Evolutionary conservation across 768 basidiomycete species (phyloP), one percentile per base, ranked within the genome.

Genomic region (Fomitopsis serialis): DNA sequence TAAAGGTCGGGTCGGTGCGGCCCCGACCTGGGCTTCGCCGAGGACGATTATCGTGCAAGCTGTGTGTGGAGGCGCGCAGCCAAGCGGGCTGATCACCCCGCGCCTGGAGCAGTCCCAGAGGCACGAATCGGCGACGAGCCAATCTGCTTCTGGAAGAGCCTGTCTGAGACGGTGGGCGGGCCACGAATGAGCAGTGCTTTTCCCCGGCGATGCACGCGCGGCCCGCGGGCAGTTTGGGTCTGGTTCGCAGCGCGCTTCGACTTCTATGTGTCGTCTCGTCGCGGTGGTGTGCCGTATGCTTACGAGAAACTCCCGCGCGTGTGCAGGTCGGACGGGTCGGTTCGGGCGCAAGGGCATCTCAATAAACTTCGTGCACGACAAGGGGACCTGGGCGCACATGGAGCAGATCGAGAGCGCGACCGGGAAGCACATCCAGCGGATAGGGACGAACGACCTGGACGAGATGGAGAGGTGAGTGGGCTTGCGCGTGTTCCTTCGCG

Each of bases 271-370:
- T 24, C 15, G 10, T 24, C 27, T 32, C 11, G 29, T 32, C 11
- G 21, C 46, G n/a, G 15, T 43, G 10, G 6, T 35, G 13, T 44
- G 13, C 21, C 48, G 15, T 21, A 34, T 34, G 15, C 52, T 53
- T 8, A 53, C 34, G 44, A 19, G 23, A 50, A 36, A 42, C 37
- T 40, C 48, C 32, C 49, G 24, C 4, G 21, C 21, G 34, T 22
- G 29, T 54, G 3, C 59, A 98, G 95, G 96, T 47, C 91, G 97
- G 51, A 99, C 97, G 45, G 97, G 97, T 54, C 89, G 97, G 42
- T 99, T 99, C 68, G 97, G 97, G 51, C 85, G 97, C 43, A 93
- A 92, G 69, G 97, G 97, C 4, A 90, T 98, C 50, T 94, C 94
- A 32, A 91, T 99, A 66, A 97, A 97, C 69, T 98, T 99, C 65